Evolutionary conservation across 1,284 basidiomycete species (phyloP).

Genomic region (Ganoderma boninense): DNA sequence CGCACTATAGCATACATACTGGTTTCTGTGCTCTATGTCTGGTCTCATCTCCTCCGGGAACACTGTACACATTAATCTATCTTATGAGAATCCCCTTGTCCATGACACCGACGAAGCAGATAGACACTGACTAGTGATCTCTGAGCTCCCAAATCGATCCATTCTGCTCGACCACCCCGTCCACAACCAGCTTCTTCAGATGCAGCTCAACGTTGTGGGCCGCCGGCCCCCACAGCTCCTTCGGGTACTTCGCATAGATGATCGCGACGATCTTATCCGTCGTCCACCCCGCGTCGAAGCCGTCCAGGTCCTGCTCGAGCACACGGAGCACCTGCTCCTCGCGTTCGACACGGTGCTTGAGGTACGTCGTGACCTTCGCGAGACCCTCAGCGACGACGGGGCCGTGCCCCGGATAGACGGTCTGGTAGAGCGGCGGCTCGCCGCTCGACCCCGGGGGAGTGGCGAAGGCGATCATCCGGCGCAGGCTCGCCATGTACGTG

Average conservation of each 20-base stretch:
- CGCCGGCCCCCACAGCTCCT: constrained; percentile 78
- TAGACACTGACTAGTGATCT: constrained; percentile 19
- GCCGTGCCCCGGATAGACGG: constrained; percentile 90
- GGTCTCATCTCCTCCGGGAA: constrained; percentile 9
- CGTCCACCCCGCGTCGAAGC: constrained; percentile 52
- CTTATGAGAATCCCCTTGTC: constrained; percentile 10
- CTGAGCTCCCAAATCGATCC: constrained; percentile 46
- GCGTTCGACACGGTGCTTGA: constrained; percentile 83
- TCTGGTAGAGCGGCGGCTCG: constrained; percentile 45
- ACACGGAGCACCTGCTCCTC: constrained; percentile 82
- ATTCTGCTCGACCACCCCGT: constrained; percentile 65
- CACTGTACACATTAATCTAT: constrained; percentile 25
- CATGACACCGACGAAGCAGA: neutral
- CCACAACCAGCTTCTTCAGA: constrained; percentile 75
- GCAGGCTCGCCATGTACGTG: constrained; percentile 77
- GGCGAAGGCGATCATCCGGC: constrained; percentile 60
- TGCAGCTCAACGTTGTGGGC: constrained; percentile 77
- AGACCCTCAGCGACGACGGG: constrained; percentile 72
- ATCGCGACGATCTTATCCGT: constrained; percentile 70
- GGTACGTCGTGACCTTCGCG: constrained; percentile 74
- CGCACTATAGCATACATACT: constrained; percentile 66
- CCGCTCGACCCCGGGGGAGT: constrained; percentile 21
- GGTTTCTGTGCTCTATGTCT: constrained; percentile 14
- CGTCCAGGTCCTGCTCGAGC: constrained; percentile 49
- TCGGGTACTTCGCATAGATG: constrained; percentile 78